Evolutionary conservation across 495 filamentous ascomycete species (phyloP).

Genomic region (Aspergillus cavernicola): DNA sequence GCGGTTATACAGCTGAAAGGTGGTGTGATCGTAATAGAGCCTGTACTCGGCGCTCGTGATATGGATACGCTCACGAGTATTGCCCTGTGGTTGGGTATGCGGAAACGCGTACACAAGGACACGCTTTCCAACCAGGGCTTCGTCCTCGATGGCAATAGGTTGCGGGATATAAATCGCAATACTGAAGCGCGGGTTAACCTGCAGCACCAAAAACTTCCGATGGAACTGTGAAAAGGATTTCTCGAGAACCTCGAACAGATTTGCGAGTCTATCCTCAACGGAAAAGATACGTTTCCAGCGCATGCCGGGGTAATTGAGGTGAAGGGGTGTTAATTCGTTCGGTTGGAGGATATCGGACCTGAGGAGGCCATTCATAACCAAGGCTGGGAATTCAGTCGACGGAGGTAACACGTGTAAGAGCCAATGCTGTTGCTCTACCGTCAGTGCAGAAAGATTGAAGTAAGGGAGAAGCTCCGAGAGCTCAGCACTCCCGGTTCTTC

Average conservation of each 20-base stretch:
- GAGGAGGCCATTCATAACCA: not conserved
- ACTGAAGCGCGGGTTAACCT: not conserved
- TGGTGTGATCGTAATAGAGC: not conserved
- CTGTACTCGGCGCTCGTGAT: not conserved
- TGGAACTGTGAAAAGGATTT: slow-evolving; percentile 1
- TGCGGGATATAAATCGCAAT: not conserved
- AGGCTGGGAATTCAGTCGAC: not conserved
- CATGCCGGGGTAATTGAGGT: not conserved
- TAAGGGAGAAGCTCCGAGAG: not conserved
- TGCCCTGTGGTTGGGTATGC: not conserved
- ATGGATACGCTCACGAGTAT: not conserved
- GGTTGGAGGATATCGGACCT: not conserved
- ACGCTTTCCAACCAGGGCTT: not conserved
- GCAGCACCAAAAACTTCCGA: not conserved
- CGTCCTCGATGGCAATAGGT: not conserved
- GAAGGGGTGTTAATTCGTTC: not conserved
- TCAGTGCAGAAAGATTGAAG: not conserved
- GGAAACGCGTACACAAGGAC: not conserved
- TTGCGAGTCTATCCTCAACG: not conserved
- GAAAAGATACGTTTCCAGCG: slow-evolving; percentile 5
- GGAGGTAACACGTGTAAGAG: not conserved
- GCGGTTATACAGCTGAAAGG: not conserved
- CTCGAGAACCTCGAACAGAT: not conserved
- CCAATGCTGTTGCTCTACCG: not conserved
- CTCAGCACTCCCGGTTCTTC: not conserved